Evolutionary conservation across 176 grass and related monocot species (phyloP), one percentile per base, ranked within the genome.

Genomic region (Oryza coarctata): DNA sequence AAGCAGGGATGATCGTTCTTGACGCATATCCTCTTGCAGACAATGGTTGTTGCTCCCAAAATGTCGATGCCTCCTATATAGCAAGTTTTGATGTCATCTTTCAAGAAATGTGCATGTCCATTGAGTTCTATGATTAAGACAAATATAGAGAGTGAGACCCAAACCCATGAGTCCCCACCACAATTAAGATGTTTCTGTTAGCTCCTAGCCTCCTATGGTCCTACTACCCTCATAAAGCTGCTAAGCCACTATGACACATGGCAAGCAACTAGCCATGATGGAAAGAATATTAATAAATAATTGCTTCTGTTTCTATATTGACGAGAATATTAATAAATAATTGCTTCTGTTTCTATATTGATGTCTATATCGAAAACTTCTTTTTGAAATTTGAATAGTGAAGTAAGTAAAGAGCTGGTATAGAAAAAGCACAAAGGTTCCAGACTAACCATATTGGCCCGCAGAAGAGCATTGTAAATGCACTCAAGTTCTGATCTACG

Each of bases 11-110:
- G 25, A 98, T 92, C 40, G 93, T 98, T 86, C 77, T 91, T 73
- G 83, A 86, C 69, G 96, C 90, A 93, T 95, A 94, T 72, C 88
- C 93, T 80, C 87, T 91, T 64, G 96, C 92, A 63, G 90, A 88
- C 80, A 95, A 86, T 79, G 91, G 96, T 73, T 95, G 93, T 38
- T 98, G 96, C 71, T 95, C 96, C 96, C 96, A 98, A 93, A 93
- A 95, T 85, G 96, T 63, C 22, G 91, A 95, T 82, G 96, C 93
- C 55, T 98, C 96, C 96, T 98, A 79, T 74, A 26, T 15, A 76
- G 33, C 26, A 85, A 63, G 15, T 58, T 70, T 35, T 32, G 8
- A 41, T 65, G 17, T 72, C 44, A 77, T 71, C 43, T 65, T 82
- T 50, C 10, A 35, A 82, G 20, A 82, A 89, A 22, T 32, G 43